A percentile compares a stretch with the other conserved stretches of the same genome.
Evolutionary conservation across 352 stramenopile species (phyloP).

Genomic region (Globisporangium barbulae): DNA sequence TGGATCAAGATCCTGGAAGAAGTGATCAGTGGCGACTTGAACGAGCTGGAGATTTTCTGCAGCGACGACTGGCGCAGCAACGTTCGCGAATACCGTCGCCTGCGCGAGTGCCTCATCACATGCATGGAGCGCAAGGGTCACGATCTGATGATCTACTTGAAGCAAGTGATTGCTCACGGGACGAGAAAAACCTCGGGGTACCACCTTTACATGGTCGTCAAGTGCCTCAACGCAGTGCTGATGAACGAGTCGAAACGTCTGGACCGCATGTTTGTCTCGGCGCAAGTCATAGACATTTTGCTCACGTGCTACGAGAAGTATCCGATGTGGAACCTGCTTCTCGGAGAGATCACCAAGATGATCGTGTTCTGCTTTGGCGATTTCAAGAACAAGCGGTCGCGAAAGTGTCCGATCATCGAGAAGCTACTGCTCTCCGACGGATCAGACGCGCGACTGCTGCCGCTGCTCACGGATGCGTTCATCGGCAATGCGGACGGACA

Average conservation of each 20-base stretch:
- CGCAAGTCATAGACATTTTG: constrained; percentile 63
- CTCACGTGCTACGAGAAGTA: constrained; percentile 83
- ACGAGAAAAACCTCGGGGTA: constrained; percentile 62
- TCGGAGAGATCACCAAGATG: constrained; percentile 85
- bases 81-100: constrained; percentile 71
- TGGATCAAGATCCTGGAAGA: constrained; percentile 72
- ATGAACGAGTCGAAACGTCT: constrained; percentile 81
- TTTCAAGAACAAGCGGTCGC: constrained; percentile 84
- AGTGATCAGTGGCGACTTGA: constrained; percentile 78
- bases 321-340: constrained; percentile 67
- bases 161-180: constrained; percentile 69
- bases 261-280: constrained; percentile 79
- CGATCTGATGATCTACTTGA: constrained; percentile 78
- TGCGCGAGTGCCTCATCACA: constrained; percentile 77
- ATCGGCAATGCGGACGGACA: constrained; percentile 7
- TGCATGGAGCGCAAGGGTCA: constrained; percentile 81
- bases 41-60: constrained; percentile 85
- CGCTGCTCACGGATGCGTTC: constrained; percentile 63
- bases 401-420: constrained; percentile 74
- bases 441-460: constrained; percentile 49
- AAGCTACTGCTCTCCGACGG: constrained; percentile 55
- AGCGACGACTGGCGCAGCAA: constrained; percentile 89
- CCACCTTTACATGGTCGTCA: constrained; percentile 72
- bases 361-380: constrained; percentile 81
- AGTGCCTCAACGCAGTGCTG: constrained; percentile 69